phyloP scores from a whole-genome alignment of 768 basidiomycete genomes.

The Termitomyces sp. region DNA sequence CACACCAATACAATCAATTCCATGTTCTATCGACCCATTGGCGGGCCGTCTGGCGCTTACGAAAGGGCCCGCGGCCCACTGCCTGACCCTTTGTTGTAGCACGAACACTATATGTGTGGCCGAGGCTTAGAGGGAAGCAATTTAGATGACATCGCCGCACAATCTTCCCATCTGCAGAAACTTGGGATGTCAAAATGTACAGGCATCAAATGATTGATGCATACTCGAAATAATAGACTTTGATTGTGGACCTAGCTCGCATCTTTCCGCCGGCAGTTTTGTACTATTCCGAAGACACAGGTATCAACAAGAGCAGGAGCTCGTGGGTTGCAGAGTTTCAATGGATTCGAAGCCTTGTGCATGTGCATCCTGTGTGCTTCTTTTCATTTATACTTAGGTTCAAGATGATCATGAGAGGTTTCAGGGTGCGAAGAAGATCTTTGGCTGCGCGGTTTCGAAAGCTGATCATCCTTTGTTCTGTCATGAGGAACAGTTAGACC shows the following conservation, averaged over 20 bases:
- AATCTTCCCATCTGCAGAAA: background rate
- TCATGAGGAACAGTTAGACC: background rate
- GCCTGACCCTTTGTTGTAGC: background rate
- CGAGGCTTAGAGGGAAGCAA: background rate
- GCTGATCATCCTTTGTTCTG: background rate
- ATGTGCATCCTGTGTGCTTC: background rate
- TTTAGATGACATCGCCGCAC: background rate
- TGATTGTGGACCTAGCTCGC: background rate
- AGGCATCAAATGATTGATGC: background rate
- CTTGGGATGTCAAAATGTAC: no score
- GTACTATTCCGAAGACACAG: constrained; percentile 1
- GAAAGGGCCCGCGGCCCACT: background rate
- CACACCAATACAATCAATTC: background rate
- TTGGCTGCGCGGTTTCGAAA: background rate
- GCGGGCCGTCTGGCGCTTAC: background rate
- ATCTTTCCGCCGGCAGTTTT: constrained; percentile 3
- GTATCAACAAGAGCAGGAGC: background rate
- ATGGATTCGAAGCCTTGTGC: background rate
- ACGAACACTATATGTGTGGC: background rate
- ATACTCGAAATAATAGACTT: background rate
- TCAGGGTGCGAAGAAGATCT: background rate
- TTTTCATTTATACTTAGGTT: background rate
- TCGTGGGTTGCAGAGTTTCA: background rate
- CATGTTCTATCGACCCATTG: background rate
- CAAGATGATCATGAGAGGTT: background rate